Evolutionary conservation across 345 rosid species (phyloP).

Genomic region (Erodium maritimum): DNA sequence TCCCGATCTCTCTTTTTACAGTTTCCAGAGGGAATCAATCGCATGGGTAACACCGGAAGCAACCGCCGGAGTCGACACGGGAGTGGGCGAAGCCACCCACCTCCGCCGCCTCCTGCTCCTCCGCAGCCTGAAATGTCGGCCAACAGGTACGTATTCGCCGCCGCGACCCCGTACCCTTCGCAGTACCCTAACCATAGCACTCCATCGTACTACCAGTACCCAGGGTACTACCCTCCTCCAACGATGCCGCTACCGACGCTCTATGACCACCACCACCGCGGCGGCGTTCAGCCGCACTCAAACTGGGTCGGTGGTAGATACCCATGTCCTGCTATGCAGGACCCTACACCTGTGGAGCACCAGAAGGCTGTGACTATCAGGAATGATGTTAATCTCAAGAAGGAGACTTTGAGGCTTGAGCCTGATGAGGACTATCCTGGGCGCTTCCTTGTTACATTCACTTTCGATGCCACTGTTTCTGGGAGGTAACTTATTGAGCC

Average conservation of each 20-base stretch:
- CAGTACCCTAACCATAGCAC: conserved; percentile 45
- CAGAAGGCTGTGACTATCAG: conserved; percentile 73
- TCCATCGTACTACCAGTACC: conserved; percentile 43
- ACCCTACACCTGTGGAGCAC: conserved; percentile 58
- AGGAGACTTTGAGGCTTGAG: conserved; percentile 57
- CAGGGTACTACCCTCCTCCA: conserved; percentile 48
- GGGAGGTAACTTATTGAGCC: conserved; percentile 44
- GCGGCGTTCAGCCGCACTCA: conserved; percentile 26
- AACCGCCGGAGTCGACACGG: conserved; percentile 48
- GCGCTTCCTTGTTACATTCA: conserved; percentile 58
- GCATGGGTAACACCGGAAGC: conserved; percentile 65
- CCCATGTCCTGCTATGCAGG: conserved; percentile 26
- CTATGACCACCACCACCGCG: conserved; percentile 51
- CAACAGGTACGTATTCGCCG: conserved; percentile 68
- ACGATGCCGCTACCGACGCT: conserved; percentile 46
- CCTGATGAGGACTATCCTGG: conserved; percentile 52
- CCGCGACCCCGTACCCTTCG: conserved; percentile 74
- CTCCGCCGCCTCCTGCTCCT: conserved; percentile 40
- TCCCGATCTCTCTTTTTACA: background rate
- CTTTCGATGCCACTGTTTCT: conserved; percentile 75
- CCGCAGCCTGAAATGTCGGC: conserved; percentile 63
- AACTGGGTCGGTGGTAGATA: conserved; percentile 37
- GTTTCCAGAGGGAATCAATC: background rate
- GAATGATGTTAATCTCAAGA: conserved; percentile 73
- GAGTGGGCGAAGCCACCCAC: conserved; percentile 31